Conservation (phyloP, 768 basidiomycete species). For the Candolleomyces efflorescens region DNA sequence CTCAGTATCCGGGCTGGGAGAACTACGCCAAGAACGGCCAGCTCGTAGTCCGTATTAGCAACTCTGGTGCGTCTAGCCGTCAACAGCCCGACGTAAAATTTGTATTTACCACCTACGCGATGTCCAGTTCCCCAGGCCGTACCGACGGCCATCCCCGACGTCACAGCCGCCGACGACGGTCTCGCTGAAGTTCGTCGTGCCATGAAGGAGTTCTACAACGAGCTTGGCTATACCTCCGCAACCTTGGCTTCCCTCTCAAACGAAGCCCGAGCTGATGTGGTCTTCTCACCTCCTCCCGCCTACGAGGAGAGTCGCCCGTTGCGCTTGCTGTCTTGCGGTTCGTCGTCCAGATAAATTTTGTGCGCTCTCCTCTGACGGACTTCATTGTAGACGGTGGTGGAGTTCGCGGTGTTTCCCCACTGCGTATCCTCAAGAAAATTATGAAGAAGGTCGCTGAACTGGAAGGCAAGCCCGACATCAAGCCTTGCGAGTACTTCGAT, state of each 20-base stretch:
- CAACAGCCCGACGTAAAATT: no score
- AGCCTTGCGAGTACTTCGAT: constrained; percentile 30
- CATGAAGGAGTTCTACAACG: neutral
- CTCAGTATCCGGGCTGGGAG: constrained; percentile 5
- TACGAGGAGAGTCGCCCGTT: no score
- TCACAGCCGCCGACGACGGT: neutral
- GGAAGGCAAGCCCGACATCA: constrained; percentile 16
- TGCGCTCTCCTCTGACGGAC: neutral
- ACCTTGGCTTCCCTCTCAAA: constrained; percentile 2
- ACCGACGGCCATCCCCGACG: neutral
- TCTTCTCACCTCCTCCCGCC: constrained; percentile 3
- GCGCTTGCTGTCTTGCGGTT: constrained; percentile 25
- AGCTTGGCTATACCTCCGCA: neutral
- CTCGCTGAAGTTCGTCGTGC: neutral
- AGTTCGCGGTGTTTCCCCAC: constrained; percentile 28
- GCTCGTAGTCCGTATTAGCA: constrained; percentile 4
- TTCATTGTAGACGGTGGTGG: constrained; percentile 28
- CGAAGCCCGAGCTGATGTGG: constrained; percentile 7
- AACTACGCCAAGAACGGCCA: neutral
- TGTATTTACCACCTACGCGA: neutral
- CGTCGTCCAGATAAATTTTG: neutral
- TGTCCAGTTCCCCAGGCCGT: no score
- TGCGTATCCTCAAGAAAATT: constrained; percentile 25
- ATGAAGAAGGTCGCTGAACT: constrained; percentile 23
- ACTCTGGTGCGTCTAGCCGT: neutral